Percentiles rank a stretch among this genome's conserved stretches.
These are phyloP conservation scores for Candida wancherniae DNA, from an alignment of 805 yeast genomes.

Conservation along the genomic window DNA sequence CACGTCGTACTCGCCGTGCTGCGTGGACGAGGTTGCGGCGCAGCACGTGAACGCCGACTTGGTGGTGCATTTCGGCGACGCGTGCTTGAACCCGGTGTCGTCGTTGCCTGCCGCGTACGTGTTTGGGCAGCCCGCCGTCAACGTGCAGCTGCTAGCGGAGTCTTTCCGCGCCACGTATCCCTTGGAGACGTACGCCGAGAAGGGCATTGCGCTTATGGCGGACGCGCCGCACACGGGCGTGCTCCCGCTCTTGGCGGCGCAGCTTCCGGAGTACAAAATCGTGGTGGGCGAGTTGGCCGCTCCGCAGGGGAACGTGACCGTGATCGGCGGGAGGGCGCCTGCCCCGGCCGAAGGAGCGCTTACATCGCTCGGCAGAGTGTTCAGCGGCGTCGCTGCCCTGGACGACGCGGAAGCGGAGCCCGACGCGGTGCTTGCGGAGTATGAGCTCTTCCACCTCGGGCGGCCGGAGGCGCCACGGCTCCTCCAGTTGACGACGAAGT, in stretches of 20 bases:
- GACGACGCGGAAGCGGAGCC: conserved; percentile 21
- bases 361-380: conserved; percentile 17
- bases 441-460: conserved; percentile 64
- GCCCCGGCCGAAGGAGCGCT: neutral
- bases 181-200: conserved; percentile 22
- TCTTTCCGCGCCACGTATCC: conserved; percentile 41
- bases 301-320: conserved; percentile 27
- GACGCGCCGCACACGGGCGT: conserved; percentile 61
- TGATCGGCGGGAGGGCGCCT: conserved; percentile 39
- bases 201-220: conserved; percentile 61
- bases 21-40: conserved; percentile 96
- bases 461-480: conserved; percentile 75
- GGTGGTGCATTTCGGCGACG: conserved; percentile 91
- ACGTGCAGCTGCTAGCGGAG: conserved; percentile 33
- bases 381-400: conserved; percentile 13
- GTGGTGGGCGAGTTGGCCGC: conserved; percentile 31
- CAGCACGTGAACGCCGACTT: conserved; percentile 83
- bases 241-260: conserved; percentile 35
- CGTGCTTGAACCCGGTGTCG: conserved; percentile 79
- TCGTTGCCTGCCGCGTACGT: conserved; percentile 73
- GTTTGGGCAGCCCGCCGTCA: conserved; percentile 63
- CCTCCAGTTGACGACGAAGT: conserved; percentile 68
- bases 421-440: conserved; percentile 36
- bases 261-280: conserved; percentile 24
- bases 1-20: conserved; percentile 92